Percentiles rank a stretch among this genome's conserved stretches.
Evolutionary conservation across 208 protist species (phyloP).

Genomic region (Leishmania mexicana): DNA sequence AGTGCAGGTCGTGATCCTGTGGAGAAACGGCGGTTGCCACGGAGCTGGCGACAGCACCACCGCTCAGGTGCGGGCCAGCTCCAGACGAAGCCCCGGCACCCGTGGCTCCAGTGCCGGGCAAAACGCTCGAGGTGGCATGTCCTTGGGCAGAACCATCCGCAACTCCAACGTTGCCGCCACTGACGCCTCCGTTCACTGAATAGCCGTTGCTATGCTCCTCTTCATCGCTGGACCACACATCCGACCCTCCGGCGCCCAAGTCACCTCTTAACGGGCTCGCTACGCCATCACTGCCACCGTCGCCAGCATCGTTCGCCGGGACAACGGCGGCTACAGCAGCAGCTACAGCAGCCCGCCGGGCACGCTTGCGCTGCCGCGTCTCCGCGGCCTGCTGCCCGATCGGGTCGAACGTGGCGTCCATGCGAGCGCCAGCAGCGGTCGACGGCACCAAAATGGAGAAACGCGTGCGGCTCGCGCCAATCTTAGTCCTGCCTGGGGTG

Average conservation of each 20-base stretch:
- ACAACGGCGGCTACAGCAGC: conserved; percentile 21
- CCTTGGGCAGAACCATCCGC: neutral
- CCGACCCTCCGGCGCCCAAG: conserved; percentile 7
- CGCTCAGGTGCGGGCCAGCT: neutral
- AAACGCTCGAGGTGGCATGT: neutral
- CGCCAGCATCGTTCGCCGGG: neutral
- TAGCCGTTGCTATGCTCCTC: conserved; percentile 15
- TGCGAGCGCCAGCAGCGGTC: neutral
- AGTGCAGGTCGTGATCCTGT: conserved; percentile 10
- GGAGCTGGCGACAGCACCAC: neutral
- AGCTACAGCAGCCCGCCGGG: conserved; percentile 31
- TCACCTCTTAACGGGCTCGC: conserved; percentile 1
- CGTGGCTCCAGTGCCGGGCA: neutral
- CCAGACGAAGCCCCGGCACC: neutral
- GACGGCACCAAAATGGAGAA: neutral
- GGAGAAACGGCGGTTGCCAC: neutral
- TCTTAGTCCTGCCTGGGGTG: neutral
- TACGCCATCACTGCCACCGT: neutral
- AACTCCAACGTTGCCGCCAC: neutral
- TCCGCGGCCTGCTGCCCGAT: conserved; percentile 59
- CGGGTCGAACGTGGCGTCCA: conserved; percentile 54
- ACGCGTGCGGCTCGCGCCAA: conserved; percentile 1
- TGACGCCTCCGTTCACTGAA: neutral
- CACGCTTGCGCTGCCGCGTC: conserved; percentile 43
- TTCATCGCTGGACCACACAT: conserved; percentile 28